Base-by-base conservation (phyloP, 2,329 filamentous ascomycete genomes). In the Venturia pyrina region DNA sequence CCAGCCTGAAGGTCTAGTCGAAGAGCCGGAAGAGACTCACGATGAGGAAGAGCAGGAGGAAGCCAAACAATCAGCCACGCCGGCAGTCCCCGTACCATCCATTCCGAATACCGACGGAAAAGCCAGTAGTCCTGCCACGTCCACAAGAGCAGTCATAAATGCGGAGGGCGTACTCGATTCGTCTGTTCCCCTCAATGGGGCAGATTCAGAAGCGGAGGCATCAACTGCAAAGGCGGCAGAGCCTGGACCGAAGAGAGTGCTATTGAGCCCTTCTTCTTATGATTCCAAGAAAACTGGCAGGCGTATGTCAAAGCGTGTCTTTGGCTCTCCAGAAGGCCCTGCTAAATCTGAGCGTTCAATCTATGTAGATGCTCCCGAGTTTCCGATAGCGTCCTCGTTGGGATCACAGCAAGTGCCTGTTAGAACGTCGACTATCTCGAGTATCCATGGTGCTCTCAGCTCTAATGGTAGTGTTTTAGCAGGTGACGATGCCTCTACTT, bases 1-100 rank as follows among this genome's bases (percentile, higher is more conserved):
- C 21, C 78, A 78, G 67, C 78, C 78, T 7, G 73, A 75, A 7
- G 53, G 67, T 46, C 67, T 74, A 10, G 70, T 73, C 4, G 73
- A 69, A 10, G 74, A 73, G 5, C 68, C 69, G 28, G 72, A 74
- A 0, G 67, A 67, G 19, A 71, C 70, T 13, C 70, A 71, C 43
- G 69, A 66, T 19, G 67, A 69, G 17, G 46, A 43, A 17, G 34
- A 56, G 24, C 17, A 50, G 8, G 43, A 37, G 28, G 56, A 61
- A 15, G 65, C n/a, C 2, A 46, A 28, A 37, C 21, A n/a, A 10
- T 28, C 63, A 44, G 48, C 57, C 19, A 62, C 44, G 37, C 46
- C 40, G 10, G 60, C 40, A 0, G 21, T 62, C 10, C 60, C 21
- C 28, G n/a, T 28, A 11, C 40, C 37, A 21, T n/a, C 24, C 60